phyloP scores from a whole-genome alignment of 1,284 basidiomycete species.

The Takashimella koratensis region DNA sequence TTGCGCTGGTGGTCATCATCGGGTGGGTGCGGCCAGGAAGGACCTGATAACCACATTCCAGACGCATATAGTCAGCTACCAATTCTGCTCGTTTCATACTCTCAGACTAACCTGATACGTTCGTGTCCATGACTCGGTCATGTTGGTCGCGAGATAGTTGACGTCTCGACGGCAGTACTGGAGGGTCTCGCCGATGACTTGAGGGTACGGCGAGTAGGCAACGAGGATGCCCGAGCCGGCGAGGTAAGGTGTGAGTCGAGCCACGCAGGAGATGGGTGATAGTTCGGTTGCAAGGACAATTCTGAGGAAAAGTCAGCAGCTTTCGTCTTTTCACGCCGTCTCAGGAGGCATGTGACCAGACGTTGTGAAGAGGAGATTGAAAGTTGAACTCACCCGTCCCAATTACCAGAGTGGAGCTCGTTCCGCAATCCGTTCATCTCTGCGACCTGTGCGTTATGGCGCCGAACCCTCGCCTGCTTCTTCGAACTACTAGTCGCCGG shows the following conservation, averaged over 20 bases:
- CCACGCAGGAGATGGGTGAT: slow-evolving; percentile 77
- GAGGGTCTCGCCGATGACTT: slow-evolving; percentile 76
- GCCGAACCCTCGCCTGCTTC: slow-evolving; percentile 28
- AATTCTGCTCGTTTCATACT: background rate
- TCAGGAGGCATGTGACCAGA: too few relatives aligned
- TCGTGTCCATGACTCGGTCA: slow-evolving; percentile 86
- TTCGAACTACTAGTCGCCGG: slow-evolving; percentile 29
- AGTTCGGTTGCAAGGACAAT: slow-evolving; percentile 80
- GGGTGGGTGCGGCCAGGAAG: slow-evolving; percentile 95
- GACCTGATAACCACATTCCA: slow-evolving; percentile 58
- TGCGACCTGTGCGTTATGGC: slow-evolving; percentile 37
- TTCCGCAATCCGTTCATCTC: slow-evolving; percentile 63
- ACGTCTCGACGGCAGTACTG: slow-evolving; percentile 64
- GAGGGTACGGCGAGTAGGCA: slow-evolving; percentile 76
- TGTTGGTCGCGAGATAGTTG: slow-evolving; percentile 69
- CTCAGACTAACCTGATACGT: slow-evolving; percentile 69
- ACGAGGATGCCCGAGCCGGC: slow-evolving; percentile 82
- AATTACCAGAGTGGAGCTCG: slow-evolving; percentile 81
- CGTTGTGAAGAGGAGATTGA: background rate
- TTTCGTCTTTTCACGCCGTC: slow-evolving; percentile 1
- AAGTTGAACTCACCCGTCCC: slow-evolving; percentile 63
- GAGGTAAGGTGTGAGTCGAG: slow-evolving; percentile 70
- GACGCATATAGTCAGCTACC: background rate
- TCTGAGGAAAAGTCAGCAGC: slow-evolving; percentile 48
- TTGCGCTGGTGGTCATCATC: slow-evolving; percentile 84